phyloP scores from a whole-genome alignment of 441 rosid genomes.

The Erysimum pusillum region DNA sequence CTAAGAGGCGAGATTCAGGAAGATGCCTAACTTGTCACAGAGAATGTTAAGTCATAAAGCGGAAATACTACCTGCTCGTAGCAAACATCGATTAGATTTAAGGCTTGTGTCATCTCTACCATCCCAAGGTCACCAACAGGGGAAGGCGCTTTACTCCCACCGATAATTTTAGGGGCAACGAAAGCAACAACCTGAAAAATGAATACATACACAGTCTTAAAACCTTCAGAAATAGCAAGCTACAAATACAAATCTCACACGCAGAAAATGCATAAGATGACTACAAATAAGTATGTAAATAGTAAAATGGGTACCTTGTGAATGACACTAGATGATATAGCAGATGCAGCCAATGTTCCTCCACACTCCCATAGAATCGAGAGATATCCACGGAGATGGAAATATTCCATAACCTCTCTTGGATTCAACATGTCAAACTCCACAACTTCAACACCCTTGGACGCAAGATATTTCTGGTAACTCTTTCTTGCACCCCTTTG shows the following conservation, averaged over 20 bases:
- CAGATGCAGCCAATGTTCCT: conserved; percentile 90
- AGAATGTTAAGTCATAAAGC: conserved; percentile 1
- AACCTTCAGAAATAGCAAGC: conserved; percentile 3
- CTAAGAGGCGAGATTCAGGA: conserved; percentile 25
- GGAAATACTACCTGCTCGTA: conserved; percentile 74
- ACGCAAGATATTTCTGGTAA: conserved; percentile 79
- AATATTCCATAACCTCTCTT: conserved; percentile 93
- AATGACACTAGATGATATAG: conserved; percentile 84
- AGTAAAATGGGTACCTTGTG: conserved; percentile 65
- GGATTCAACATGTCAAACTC: conserved; percentile 94
- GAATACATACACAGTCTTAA: conserved; percentile 15
- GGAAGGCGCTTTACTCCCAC: conserved; percentile 86
- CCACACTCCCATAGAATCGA: conserved; percentile 96
- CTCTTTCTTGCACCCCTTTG: conserved; percentile 94
- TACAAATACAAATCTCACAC: neutral
- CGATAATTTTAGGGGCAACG: conserved; percentile 94
- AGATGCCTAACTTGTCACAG: neutral
- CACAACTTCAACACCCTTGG: conserved; percentile 93
- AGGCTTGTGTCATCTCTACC: conserved; percentile 98
- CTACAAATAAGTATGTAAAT: conserved; percentile 7
- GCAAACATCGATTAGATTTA: conserved; percentile 74
- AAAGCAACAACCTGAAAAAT: conserved; percentile 83
- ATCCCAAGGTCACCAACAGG: conserved; percentile 98
- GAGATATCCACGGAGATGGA: conserved; percentile 87
- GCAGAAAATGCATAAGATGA: conserved; percentile 8